A percentile compares a stretch with the other conserved stretches of the same genome.
These are phyloP conservation scores for Debaryomycetaceae sp. DNA, from an alignment of 1,139 yeast genomes.

Conservation along the genomic window DNA sequence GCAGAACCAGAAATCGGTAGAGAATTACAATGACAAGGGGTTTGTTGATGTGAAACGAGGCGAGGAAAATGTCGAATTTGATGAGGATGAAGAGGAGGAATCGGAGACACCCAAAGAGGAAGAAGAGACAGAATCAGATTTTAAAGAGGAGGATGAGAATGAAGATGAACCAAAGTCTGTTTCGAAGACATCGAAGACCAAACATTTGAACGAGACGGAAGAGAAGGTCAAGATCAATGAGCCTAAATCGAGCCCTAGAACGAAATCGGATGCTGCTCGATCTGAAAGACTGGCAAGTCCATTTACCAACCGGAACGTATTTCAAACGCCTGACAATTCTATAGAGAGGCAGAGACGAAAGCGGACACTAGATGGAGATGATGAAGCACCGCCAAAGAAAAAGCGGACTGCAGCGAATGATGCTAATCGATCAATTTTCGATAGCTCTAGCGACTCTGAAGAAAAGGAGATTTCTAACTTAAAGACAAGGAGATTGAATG, in stretches of 20 bases:
- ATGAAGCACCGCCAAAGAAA: constrained; percentile 10
- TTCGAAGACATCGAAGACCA: neutral
- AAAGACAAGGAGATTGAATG: neutral
- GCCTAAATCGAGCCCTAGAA: neutral
- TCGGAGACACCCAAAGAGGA: too few species aligned
- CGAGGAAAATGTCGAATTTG: constrained; percentile 1
- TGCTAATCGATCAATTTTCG: constrained; percentile 6
- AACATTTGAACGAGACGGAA: neutral
- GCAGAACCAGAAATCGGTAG: constrained; percentile 9
- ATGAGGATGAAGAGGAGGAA: constrained; percentile 1
- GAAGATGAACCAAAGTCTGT: neutral
- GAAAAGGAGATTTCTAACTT: neutral
- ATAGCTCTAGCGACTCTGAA: constrained; percentile 6
- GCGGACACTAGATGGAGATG: constrained; percentile 27
- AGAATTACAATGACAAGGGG: constrained; percentile 21
- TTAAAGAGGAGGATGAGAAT: constrained; percentile 1
- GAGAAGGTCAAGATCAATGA: neutral
- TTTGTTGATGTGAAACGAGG: constrained; percentile 17
- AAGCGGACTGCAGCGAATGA: constrained; percentile 2
- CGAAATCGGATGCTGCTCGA: neutral
- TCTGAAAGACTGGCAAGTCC: constrained; percentile 13
- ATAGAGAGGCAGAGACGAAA: constrained; percentile 21
- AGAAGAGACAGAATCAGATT: neutral
- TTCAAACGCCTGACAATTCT: constrained; percentile 29
- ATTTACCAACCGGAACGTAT: constrained; percentile 38